Conservation (phyloP, 768 basidiomycete species). For the Serendipita sp. region DNA sequence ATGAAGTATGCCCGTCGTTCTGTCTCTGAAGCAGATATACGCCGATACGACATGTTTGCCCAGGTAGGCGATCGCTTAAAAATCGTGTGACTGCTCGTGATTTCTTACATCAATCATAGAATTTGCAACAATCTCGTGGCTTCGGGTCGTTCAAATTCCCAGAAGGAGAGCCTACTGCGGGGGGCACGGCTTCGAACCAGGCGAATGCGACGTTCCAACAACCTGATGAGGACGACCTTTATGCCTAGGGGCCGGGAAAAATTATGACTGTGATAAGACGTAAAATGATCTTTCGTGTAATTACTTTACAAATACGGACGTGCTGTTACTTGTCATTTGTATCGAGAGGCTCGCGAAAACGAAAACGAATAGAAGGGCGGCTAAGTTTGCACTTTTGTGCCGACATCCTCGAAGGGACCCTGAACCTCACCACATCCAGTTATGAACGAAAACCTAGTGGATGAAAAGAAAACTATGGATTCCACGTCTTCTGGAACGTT, state of each 20-base stretch:
- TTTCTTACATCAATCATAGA: constrained; percentile 27
- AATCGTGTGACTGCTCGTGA: constrained; percentile 1
- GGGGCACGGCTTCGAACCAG: constrained; percentile 14
- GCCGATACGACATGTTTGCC: constrained; percentile 96
- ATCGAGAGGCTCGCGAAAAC: not conserved
- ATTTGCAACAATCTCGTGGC: constrained; percentile 77
- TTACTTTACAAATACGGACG: not conserved
- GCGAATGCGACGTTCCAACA: constrained; percentile 64
- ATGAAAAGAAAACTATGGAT: not conserved
- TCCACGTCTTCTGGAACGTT: not conserved
- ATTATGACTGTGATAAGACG: not conserved
- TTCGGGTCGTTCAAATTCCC: constrained; percentile 99
- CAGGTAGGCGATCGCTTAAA: constrained; percentile 35
- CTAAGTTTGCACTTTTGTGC: not conserved
- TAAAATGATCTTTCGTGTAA: not conserved
- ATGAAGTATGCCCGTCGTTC: constrained; percentile 96
- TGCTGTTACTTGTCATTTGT: not conserved
- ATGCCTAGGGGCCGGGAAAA: constrained; percentile 37
- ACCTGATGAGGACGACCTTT: constrained; percentile 76
- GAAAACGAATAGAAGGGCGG: not conserved
- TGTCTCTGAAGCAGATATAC: constrained; percentile 90
- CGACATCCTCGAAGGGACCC: not conserved
- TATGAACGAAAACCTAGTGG: not conserved
- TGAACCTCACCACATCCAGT: not conserved
- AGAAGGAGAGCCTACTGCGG: constrained; percentile 32